Conservation (phyloP, 2,329 filamentous ascomycete species). For the Aspergillus uvarum region DNA sequence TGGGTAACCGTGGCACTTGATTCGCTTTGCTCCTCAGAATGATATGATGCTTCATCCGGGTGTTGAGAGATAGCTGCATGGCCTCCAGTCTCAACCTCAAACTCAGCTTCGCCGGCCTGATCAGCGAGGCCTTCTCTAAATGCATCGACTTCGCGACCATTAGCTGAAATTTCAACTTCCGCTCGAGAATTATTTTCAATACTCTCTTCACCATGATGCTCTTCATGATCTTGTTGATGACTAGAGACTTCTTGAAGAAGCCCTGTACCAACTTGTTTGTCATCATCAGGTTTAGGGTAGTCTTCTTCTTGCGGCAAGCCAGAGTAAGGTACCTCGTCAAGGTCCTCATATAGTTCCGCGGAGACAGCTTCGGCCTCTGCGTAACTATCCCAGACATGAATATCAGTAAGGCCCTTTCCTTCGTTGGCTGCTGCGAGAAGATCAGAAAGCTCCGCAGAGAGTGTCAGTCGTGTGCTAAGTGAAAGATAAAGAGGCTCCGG, state of each 20-base stretch:
- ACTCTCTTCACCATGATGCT: background rate
- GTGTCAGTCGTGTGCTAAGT: conserved; percentile 55
- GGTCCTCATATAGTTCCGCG: conserved; percentile 16
- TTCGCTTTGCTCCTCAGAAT: conserved; percentile 33
- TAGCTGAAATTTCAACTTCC: background rate
- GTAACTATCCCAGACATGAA: conserved; percentile 49
- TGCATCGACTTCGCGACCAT: background rate
- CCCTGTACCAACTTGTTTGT: conserved; percentile 13
- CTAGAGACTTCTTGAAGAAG: background rate
- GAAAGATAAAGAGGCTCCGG: conserved; percentile 59
- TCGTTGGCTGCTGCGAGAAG: conserved; percentile 55
- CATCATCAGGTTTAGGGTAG: conserved; percentile 18
- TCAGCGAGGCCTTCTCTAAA: background rate
- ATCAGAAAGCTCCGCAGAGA: conserved; percentile 53
- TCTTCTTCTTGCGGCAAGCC: conserved; percentile 17
- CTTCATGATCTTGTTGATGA: background rate
- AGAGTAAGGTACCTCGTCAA: conserved; percentile 16
- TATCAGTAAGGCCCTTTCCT: conserved; percentile 57
- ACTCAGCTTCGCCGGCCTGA: background rate
- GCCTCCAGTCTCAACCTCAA: background rate
- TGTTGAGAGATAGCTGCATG: background rate
- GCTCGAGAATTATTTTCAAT: background rate
- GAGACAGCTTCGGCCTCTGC: conserved; percentile 46
- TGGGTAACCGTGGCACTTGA: conserved; percentile 30
- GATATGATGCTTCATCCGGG: conserved; percentile 23